Conservation (phyloP, 192 early-diverging fungal genomes). For the Kickxella alabastrina region DNA sequence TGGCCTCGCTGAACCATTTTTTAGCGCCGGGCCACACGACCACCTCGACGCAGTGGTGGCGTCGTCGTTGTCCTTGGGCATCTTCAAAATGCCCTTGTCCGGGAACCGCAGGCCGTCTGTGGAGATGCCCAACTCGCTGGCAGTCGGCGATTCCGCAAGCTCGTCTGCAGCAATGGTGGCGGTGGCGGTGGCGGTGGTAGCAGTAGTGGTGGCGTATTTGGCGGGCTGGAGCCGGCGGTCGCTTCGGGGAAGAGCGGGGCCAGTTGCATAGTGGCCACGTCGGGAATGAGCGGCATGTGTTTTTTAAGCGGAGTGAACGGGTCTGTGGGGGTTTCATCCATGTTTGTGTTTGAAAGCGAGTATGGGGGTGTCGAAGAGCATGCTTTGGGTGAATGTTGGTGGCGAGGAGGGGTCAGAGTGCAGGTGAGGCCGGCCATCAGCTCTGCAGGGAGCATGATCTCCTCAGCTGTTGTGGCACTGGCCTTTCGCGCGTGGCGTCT, state of each 20-base stretch:
- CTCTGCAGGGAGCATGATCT: conserved; percentile 46
- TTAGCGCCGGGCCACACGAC: conserved; percentile 49
- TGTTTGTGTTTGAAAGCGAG: neutral
- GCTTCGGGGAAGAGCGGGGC: conserved; percentile 35
- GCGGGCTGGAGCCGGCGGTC: conserved; percentile 3
- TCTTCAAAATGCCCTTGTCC: conserved; percentile 46
- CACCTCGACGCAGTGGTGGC: conserved; percentile 23
- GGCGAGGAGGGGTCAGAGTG: conserved; percentile 22
- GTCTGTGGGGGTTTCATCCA: neutral
- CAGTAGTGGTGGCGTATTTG: conserved; percentile 1
- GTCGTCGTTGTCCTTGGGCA: conserved; percentile 31
- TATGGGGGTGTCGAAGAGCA: neutral
- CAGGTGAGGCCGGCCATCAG: conserved; percentile 45
- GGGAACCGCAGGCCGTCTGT: no score
- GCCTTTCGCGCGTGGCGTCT: conserved; percentile 47
- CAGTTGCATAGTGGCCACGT: conserved; percentile 16
- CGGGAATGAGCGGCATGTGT: conserved; percentile 6
- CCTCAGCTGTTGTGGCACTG: conserved; percentile 47
- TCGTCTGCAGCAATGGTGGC: neutral
- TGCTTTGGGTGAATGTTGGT: neutral
- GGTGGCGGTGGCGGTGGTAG: no score
- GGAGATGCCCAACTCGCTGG: no score
- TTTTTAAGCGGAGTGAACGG: neutral
- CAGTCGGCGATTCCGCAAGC: no score
- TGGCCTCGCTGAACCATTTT: conserved; percentile 34